Base-by-base conservation (phyloP, 176 grass and related monocot genomes). In the Oropetium thomaeum region DNA sequence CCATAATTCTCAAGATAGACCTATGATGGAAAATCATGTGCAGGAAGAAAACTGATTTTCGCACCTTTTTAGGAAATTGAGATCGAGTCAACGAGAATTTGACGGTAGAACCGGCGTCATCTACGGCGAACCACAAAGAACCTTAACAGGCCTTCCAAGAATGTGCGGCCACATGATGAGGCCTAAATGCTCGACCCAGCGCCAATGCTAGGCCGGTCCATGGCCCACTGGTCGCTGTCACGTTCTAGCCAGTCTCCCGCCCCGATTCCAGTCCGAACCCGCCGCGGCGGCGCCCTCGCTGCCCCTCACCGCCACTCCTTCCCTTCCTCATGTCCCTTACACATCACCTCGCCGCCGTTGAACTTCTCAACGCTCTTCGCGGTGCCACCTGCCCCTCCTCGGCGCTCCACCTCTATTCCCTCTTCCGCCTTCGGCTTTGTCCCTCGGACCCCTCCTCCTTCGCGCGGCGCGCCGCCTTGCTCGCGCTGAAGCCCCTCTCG, bases 401-500 rank as follows among this genome's bases (percentile, higher is more conserved):
- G 19, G 60, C 58, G n/a, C 67, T 87, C 49, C 75, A 34, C 4
- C 4, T 90, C 5, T 79, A 79, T 60, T 66, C 39, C 67, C 65
- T 65, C 33, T 65, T 81, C 64, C 84, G 71, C 37, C 26, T 55
- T 47, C 34, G n/a, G 27, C 10, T 43, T 28, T 44, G n/a, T 13
- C 33, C 78, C n/a, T 73, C 65, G 8, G 82, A 79, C 34, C 68
- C 44, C 22, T 44, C 44, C 55, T 20, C 8, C 53, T 40, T 38
- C 49, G 40, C 61, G 20, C 58, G 47, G 57, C 79, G 63, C 34
- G 82, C 79, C 30, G 90, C 86, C 34, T 75, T 86, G 75, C 17
- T 81, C 43, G 66, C 79, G 58, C 59, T 92, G 43, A 86, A 75
- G 84, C 71, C 70, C 55, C 32, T 86, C 63, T 62, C 63, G 31